phyloP scores from a whole-genome alignment of 1,284 basidiomycete genomes.

The Fomitopsis betulina region DNA sequence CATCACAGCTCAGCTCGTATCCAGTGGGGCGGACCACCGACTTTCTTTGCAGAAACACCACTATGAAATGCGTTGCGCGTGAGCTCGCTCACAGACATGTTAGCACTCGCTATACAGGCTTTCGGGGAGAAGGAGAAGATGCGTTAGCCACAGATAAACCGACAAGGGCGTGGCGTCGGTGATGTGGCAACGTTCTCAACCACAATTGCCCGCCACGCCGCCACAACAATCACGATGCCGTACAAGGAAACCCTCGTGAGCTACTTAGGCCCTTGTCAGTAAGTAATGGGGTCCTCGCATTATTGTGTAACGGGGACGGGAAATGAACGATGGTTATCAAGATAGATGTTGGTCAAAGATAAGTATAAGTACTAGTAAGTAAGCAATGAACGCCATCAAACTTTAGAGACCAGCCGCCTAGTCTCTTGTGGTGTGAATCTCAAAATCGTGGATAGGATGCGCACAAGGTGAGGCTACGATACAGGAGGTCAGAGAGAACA shows the following conservation, averaged over 20 bases:
- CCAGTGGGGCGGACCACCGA: conserved; percentile 24
- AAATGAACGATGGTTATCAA: not conserved
- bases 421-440: conserved; percentile 94
- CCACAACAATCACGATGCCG: not conserved
- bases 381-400: conserved; percentile 7
- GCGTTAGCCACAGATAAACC: too few relatives aligned
- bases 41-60: conserved; percentile 58
- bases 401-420: conserved; percentile 51
- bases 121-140: not conserved
- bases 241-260: not conserved
- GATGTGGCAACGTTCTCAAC: not conserved
- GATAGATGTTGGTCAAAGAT: not conserved
- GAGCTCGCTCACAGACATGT: conserved; percentile 62
- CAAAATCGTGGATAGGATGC: conserved; percentile 86
- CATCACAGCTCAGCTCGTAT: not conserved
- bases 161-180: too few relatives aligned
- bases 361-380: not conserved
- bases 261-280: not conserved
- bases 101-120: not conserved
- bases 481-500: conserved; percentile 1
- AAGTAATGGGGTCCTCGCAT: not conserved
- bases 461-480: conserved; percentile 78
- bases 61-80: conserved; percentile 69
- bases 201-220: not conserved
- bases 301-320: not conserved